These are phyloP conservation scores for Colletotrichum sp. DNA, from an alignment of 2,329 filamentous ascomycete genomes.

Conservation along the genomic window DNA sequence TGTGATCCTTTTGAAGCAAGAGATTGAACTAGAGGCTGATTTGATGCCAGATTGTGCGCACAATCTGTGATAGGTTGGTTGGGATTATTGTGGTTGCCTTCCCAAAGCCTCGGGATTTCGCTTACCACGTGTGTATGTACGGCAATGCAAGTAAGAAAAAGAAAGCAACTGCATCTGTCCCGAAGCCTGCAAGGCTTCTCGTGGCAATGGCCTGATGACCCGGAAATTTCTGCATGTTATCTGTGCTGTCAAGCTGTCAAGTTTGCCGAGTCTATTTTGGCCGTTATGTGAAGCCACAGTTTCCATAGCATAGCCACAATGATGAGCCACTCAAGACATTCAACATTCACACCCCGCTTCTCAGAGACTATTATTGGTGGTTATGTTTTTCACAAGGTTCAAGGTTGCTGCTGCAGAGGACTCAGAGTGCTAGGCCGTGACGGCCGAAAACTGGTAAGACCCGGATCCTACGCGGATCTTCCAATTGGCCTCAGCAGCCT, in stretches of 20 bases:
- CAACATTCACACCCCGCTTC: too few relatives aligned
- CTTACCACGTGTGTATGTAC: background rate
- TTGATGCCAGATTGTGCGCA: accelerated
- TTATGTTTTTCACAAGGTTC: too few relatives aligned
- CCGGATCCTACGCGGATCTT: background rate
- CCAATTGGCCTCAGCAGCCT: background rate
- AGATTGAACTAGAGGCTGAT: background rate
- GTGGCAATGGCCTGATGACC: background rate
- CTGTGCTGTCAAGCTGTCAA: background rate
- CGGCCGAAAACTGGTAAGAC: background rate
- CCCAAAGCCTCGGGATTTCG: background rate
- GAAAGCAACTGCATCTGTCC: background rate
- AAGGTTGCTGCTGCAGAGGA: too few relatives aligned
- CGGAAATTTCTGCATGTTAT: background rate
- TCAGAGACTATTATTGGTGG: too few relatives aligned
- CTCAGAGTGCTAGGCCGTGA: too few relatives aligned
- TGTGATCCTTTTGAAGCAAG: background rate
- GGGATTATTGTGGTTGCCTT: background rate
- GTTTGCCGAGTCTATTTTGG: background rate
- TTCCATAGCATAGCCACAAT: background rate
- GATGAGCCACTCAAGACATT: background rate
- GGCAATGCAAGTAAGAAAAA: background rate
- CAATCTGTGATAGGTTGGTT: background rate
- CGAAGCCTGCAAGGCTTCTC: accelerated
- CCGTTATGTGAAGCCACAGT: accelerated